Conservation (phyloP, 441 rosid genomes). For the Daphne laureola region DNA sequence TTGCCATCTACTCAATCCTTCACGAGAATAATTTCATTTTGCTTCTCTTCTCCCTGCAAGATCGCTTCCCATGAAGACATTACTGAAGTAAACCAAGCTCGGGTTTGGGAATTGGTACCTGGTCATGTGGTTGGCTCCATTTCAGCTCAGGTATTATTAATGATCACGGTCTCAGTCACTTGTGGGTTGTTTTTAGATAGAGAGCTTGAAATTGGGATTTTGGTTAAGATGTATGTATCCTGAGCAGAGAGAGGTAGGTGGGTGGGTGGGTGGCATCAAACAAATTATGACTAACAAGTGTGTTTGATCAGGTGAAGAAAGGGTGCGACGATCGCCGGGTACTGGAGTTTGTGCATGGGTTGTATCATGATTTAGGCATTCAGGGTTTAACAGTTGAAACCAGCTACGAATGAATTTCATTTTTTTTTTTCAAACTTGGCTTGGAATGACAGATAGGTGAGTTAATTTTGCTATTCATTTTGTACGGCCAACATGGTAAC, state of each 20-base stretch:
- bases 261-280: background rate
- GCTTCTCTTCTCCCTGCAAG: constrained; percentile 28
- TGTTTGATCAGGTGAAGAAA: constrained; percentile 39
- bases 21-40: background rate
- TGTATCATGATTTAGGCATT: constrained; percentile 73
- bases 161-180: background rate
- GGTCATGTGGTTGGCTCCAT: constrained; percentile 85
- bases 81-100: constrained; percentile 56
- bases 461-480: no score
- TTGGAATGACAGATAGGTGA: no score
- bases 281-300: no score
- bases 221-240: no score
- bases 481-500: no score
- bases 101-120: constrained; percentile 90
- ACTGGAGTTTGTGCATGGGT: constrained; percentile 50
- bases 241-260: no score
- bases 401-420: constrained; percentile 22
- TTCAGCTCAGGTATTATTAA: constrained; percentile 47
- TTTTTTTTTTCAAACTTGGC: no score
- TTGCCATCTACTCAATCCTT: no score
- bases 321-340: constrained; percentile 51
- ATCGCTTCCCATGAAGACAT: constrained; percentile 70
- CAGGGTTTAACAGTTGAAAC: constrained; percentile 75
- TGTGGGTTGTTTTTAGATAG: background rate
- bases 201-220: no score